Evolutionary conservation across 768 basidiomycete species (phyloP), one percentile per base, ranked within the genome.

Genomic region (Tremella mesenterica): DNA sequence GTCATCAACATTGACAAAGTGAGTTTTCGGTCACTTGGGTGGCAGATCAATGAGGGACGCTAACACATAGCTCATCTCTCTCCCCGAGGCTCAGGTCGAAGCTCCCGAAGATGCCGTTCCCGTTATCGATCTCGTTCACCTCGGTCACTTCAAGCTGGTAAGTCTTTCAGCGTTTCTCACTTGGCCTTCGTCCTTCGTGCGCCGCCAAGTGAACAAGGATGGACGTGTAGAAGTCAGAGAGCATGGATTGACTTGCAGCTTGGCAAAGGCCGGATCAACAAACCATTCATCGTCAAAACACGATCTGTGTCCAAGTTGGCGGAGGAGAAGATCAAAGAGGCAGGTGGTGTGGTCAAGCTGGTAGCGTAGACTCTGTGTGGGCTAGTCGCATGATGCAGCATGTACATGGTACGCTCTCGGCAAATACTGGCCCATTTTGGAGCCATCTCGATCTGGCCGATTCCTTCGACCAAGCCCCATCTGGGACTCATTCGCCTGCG

Each of bases 1-100:
- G 86, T 85, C 74, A 88, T 99, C 85, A 99, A 99, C 79, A 84
- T 97, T 75, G 95, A 97, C 82, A 92, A 92, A 79, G 71, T 73
- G 58, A 62, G 71, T 12, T 5, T 48, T 26, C 38, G 20, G 20
- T 23, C 21, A 23, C 34, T 36, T 12, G 12, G 12, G 12, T 18
- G 18, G 12, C 34, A 12, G 34, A 36, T 36, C 34, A 18, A 36
- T 36, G 34, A 12, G 34, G 18, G n/a, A 43, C 41, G 52, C 58
- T 55, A 38, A 57, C 28, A 16, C 16, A 49, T 44, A 73, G 71
- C 70, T 73, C 70, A 70, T 73, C 68, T 68, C 72, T 26, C 65
- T 73, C 46, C 62, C 68, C 47, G 70, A 67, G 36, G 70, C 72
- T 53, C 57, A 71, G 56, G 72, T 71, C 55, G 72, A 73, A 39